Evolutionary conservation across 1,284 basidiomycete species (phyloP).

Genomic region (Cryptococcus hybrid): DNA sequence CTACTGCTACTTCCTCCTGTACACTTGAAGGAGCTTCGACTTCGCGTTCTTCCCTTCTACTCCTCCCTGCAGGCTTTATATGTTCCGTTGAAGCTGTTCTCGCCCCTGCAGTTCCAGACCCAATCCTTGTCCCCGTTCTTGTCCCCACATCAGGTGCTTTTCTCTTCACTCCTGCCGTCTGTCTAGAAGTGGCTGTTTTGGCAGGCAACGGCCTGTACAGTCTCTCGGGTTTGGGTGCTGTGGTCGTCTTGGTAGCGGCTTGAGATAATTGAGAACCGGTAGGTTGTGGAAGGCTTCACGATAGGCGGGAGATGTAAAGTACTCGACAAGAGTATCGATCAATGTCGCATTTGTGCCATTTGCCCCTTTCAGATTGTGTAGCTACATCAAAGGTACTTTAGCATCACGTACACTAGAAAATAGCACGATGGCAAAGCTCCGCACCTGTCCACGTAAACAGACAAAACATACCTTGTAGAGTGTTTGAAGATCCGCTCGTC

Average conservation of each 20-base stretch:
- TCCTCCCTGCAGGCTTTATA: too few relatives aligned
- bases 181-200: not conserved
- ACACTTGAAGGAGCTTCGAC: not conserved
- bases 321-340: constrained; percentile 28
- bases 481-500: constrained; percentile 40
- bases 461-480: constrained; percentile 40
- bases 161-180: not conserved
- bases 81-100: constrained; percentile 2
- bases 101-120: not conserved
- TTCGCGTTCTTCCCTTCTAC: not conserved
- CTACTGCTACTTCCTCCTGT: not conserved
- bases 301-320: constrained; percentile 30
- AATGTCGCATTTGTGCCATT: constrained; percentile 37
- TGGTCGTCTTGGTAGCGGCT: not conserved
- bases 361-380: constrained; percentile 43
- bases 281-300: constrained; percentile 6
- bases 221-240: not conserved
- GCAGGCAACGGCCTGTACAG: not conserved
- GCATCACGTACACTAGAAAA: not conserved
- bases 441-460: not conserved
- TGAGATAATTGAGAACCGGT: not conserved
- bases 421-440: not conserved
- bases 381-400: constrained; percentile 14
- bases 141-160: too few relatives aligned
- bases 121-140: too few relatives aligned